Conservation (phyloP, 805 yeast species). For the Yarrowia sp. region DNA sequence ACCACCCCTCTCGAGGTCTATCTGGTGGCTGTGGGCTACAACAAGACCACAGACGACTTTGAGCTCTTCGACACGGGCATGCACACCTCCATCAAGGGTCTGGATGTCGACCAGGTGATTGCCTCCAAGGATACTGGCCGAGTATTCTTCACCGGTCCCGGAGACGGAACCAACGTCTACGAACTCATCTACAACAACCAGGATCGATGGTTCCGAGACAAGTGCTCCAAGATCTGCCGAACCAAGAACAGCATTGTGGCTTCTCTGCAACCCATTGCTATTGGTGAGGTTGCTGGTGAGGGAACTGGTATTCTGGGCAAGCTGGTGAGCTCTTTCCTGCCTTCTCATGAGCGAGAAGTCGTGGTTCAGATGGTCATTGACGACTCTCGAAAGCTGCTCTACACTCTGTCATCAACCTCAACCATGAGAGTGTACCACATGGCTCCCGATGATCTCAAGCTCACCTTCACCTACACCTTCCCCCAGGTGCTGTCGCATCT, state of each 20-base stretch:
- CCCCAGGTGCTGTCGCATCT: slow-evolving; percentile 46
- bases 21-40: slow-evolving; percentile 72
- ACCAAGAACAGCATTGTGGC: slow-evolving; percentile 69
- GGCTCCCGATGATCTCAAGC: slow-evolving; percentile 52
- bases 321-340: slow-evolving; percentile 46
- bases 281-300: slow-evolving; percentile 33
- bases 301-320: slow-evolving; percentile 40
- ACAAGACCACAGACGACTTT: slow-evolving; percentile 54
- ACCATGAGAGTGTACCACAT: slow-evolving; percentile 80
- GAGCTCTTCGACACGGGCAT: slow-evolving; percentile 84
- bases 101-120: slow-evolving; percentile 69
- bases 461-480: slow-evolving; percentile 47
- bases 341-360: slow-evolving; percentile 57
- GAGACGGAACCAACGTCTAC: slow-evolving; percentile 82
- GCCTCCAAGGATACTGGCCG: slow-evolving; percentile 72
- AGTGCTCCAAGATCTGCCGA: slow-evolving; percentile 81
- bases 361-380: slow-evolving; percentile 75
- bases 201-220: slow-evolving; percentile 86
- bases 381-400: slow-evolving; percentile 75
- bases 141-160: slow-evolving; percentile 81
- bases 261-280: slow-evolving; percentile 42
- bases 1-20: slow-evolving; percentile 83
- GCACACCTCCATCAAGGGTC: slow-evolving; percentile 79
- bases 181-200: slow-evolving; percentile 81
- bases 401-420: slow-evolving; percentile 82